Evolutionary conservation across 208 protist genomes (phyloP).

Genomic region (Entamoeba moshkovskii): DNA sequence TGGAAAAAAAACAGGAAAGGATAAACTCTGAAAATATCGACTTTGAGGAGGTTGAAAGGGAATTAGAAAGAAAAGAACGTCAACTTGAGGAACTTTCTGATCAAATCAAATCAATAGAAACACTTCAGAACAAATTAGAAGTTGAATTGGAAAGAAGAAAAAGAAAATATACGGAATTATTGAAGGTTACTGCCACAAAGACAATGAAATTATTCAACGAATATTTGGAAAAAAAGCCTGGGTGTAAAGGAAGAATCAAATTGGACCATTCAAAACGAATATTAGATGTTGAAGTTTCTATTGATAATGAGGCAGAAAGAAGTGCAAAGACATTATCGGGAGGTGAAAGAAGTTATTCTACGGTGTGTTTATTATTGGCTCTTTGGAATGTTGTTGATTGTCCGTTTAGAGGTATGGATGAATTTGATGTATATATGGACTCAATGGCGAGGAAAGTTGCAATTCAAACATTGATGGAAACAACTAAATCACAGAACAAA

Average conservation of each 20-base stretch:
- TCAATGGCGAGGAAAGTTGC: background rate
- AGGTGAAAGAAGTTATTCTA: slow-evolving; percentile 15
- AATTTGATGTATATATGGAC: slow-evolving; percentile 21
- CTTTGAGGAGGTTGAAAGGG: background rate
- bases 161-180: background rate
- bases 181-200: background rate
- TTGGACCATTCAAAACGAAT: background rate
- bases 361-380: slow-evolving; percentile 8
- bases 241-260: background rate
- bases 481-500: background rate
- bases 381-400: background rate
- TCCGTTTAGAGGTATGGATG: slow-evolving; percentile 19
- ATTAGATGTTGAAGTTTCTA: background rate
- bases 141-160: background rate
- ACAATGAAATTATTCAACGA: background rate
- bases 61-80: background rate
- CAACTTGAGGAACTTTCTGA: background rate
- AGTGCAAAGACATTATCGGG: slow-evolving; percentile 9
- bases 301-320: background rate
- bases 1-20: background rate
- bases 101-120: background rate
- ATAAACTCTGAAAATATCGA: background rate
- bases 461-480: background rate
- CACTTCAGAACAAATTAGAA: background rate
- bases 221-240: background rate